Percentiles rank a stretch among this genome's conserved stretches.
These are phyloP conservation scores for Ustilago vetiveriae DNA, from an alignment of 1,284 basidiomycete genomes.

Conservation along the genomic window DNA sequence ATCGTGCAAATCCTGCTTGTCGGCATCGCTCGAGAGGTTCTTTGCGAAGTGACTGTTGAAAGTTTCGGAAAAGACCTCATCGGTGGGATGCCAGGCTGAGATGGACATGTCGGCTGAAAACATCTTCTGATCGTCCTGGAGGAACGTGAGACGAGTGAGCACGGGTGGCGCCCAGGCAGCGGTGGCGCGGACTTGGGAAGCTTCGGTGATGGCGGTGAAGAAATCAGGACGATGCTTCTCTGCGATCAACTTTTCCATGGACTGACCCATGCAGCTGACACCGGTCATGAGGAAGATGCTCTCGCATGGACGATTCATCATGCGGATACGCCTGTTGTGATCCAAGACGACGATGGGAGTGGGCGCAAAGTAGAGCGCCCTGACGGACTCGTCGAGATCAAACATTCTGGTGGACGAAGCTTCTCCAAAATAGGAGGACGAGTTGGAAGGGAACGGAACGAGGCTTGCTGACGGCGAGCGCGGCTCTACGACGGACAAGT, in stretches of 20 bases:
- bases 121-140: constrained; percentile 45
- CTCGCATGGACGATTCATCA: constrained; percentile 62
- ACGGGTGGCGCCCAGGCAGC: constrained; percentile 48
- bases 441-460: constrained; percentile 25
- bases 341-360: constrained; percentile 60
- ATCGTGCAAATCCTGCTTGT: constrained; percentile 12
- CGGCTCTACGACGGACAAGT: constrained; percentile 4
- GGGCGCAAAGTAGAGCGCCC: constrained; percentile 63
- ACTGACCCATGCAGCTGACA: constrained; percentile 51
- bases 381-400: constrained; percentile 62
- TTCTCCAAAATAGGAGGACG: constrained; percentile 24
- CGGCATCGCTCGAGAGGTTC: constrained; percentile 9
- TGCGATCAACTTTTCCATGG: constrained; percentile 49
- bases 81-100: constrained; percentile 61
- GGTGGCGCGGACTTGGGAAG: constrained; percentile 32
- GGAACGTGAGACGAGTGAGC: constrained; percentile 51
- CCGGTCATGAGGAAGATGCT: constrained; percentile 48
- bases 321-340: constrained; percentile 51
- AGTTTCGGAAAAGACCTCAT: constrained; percentile 55
- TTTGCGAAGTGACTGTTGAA: constrained; percentile 41
- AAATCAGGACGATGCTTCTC: constrained; percentile 23
- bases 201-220: constrained; percentile 51
- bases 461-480: constrained; percentile 21
- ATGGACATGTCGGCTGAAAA: constrained; percentile 53
- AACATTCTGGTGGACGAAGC: constrained; percentile 51